phyloP scores from a whole-genome alignment of 176 grass and related monocot genomes.

The Rhynchospora tenuis region DNA sequence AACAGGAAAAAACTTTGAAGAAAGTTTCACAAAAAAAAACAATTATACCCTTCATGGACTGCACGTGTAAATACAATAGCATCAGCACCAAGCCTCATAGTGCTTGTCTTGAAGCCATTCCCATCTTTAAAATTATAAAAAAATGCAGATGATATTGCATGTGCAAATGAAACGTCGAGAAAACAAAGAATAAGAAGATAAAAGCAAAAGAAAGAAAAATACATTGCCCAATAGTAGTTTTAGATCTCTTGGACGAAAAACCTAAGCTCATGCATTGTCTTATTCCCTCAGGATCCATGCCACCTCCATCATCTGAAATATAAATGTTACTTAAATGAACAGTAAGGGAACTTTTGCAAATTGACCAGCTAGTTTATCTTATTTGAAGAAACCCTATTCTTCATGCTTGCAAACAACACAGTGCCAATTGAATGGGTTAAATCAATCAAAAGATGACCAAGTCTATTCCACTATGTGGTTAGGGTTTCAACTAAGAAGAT shows the following conservation, averaged over 20 bases:
- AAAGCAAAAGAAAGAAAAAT: conserved; percentile 14
- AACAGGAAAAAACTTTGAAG: not conserved
- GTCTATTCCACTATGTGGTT: not conserved
- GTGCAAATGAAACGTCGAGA: not conserved
- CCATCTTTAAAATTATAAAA: conserved; percentile 48
- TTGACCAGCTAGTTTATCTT: not conserved
- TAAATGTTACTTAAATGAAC: not conserved
- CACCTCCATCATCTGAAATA: conserved; percentile 86
- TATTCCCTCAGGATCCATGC: conserved; percentile 91
- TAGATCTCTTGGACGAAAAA: conserved; percentile 94
- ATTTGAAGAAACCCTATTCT: not conserved
- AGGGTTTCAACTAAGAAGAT: not conserved
- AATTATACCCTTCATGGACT: conserved; percentile 49
- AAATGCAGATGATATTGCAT: conserved; percentile 20
- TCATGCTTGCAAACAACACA: not conserved
- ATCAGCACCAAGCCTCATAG: conserved; percentile 97
- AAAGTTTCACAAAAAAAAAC: conserved; percentile 5
- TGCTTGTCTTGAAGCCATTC: conserved; percentile 99
- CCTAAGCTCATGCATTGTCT: conserved; percentile 90
- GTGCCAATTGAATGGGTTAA: not conserved
- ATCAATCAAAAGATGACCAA: not conserved
- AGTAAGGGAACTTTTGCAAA: not conserved
- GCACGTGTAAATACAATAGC: conserved; percentile 78
- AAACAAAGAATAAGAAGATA: not conserved
- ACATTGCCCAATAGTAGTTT: conserved; percentile 95